phyloP scores from a whole-genome alignment of 345 rosid species.

The Odontarrhena argentea region DNA sequence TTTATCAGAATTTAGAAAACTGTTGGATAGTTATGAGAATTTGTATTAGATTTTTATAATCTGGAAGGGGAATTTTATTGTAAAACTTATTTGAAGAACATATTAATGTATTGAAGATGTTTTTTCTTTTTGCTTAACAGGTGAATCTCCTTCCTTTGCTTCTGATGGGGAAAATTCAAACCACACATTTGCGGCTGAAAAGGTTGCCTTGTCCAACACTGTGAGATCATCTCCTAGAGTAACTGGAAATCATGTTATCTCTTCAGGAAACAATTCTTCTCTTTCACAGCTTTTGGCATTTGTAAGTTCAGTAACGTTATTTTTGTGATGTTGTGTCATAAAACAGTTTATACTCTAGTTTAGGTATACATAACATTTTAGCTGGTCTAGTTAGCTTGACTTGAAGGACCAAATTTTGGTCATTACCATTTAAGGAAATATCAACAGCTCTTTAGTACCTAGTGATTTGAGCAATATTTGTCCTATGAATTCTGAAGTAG shows the following conservation, averaged over 20 bases:
- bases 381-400: constrained; percentile 26
- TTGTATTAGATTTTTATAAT: no score
- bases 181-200: constrained; percentile 63
- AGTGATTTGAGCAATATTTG: background rate
- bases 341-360: background rate
- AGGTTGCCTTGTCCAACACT: constrained; percentile 59
- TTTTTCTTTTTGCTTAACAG: constrained; percentile 42
- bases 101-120: background rate
- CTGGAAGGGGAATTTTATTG: no score
- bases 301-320: constrained; percentile 58
- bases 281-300: constrained; percentile 67
- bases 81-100: background rate
- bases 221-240: constrained; percentile 67
- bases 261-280: constrained; percentile 60
- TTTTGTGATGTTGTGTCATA: constrained; percentile 15
- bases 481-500: background rate
- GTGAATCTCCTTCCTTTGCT: constrained; percentile 94
- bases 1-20: background rate
- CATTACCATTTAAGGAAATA: background rate
- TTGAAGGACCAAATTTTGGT: constrained; percentile 18
- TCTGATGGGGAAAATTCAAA: constrained; percentile 87
- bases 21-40: constrained; percentile 5
- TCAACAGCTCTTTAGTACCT: constrained; percentile 14
- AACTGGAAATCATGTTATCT: constrained; percentile 60
- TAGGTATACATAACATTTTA: constrained; percentile 12